These are phyloP conservation scores for Coniosporium tulheliwenetii DNA, from an alignment of 2,329 filamentous ascomycete species.

Conservation along the genomic window DNA sequence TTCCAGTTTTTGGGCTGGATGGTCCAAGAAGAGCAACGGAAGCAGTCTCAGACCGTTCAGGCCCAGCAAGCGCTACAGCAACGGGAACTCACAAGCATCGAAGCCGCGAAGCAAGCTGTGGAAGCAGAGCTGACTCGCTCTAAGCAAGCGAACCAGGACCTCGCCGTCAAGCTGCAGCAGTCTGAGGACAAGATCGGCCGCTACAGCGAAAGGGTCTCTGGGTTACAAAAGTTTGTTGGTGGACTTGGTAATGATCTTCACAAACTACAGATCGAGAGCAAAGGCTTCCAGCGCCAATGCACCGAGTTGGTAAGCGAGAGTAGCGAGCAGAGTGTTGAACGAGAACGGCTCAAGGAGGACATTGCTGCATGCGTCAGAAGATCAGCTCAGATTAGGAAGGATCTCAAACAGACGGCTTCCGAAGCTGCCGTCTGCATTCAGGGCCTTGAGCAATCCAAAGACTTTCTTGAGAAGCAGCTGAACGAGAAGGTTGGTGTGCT, in stretches of 20 bases:
- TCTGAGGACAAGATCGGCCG: background rate
- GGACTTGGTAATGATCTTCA: slow-evolving; percentile 1
- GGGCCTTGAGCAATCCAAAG: background rate
- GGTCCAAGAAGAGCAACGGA: background rate
- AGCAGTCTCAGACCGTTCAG: background rate
- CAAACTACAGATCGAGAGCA: background rate
- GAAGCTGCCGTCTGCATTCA: background rate
- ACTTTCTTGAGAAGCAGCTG: slow-evolving; percentile 9
- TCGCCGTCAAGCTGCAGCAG: too few species aligned
- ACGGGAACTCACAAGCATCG: too few species aligned
- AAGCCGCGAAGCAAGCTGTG: too few species aligned
- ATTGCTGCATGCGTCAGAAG: background rate
- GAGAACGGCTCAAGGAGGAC: background rate
- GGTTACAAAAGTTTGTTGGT: background rate
- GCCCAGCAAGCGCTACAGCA: too few species aligned
- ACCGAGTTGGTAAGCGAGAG: background rate
- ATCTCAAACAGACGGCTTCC: too few species aligned
- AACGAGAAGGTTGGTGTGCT: slow-evolving; percentile 7
- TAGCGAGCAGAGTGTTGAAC: background rate
- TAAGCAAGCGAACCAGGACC: too few species aligned
- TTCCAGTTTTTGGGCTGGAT: background rate
- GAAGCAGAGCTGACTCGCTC: too few species aligned
- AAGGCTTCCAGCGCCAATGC: background rate
- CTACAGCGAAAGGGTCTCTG: background rate
- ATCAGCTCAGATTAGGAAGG: background rate